Evolutionary conservation across 1,284 basidiomycete species (phyloP).

Genomic region (Sanghuangporus sanghuang): DNA sequence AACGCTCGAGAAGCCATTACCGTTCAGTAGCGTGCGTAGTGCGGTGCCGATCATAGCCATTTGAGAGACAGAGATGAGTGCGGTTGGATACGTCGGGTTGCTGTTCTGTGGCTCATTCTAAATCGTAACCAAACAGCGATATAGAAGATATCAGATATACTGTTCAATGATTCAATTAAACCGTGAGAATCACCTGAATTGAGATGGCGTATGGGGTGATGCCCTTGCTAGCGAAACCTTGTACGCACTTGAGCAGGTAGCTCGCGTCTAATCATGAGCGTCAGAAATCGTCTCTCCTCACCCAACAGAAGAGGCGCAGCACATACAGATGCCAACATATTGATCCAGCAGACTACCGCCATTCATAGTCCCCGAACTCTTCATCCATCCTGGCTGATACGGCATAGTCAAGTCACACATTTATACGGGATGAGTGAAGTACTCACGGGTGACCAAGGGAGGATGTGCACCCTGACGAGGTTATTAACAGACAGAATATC

Average conservation of each 20-base stretch:
- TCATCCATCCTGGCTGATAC: constrained; percentile 52
- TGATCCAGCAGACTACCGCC: constrained; percentile 39
- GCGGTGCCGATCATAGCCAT: constrained; percentile 42
- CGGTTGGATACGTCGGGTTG: constrained; percentile 49
- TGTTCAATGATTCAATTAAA: not conserved
- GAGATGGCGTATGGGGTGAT: constrained; percentile 45
- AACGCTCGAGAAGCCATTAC: constrained; percentile 40
- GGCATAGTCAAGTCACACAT: not conserved
- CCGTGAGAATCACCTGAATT: constrained; percentile 31
- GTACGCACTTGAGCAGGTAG: constrained; percentile 49
- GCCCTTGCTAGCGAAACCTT: constrained; percentile 45
- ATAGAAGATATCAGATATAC: not conserved
- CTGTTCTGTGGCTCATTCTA: constrained; percentile 48
- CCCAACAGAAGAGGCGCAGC: not conserved
- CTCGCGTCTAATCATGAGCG: constrained; percentile 36
- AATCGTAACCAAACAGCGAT: not conserved
- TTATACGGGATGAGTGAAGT: not conserved
- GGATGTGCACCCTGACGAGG: constrained; percentile 36
- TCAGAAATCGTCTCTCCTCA: not conserved
- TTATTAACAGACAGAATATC: constrained; percentile 45
- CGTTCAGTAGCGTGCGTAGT: constrained; percentile 42
- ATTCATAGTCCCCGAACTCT: constrained; percentile 41
- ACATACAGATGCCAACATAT: constrained; percentile 32
- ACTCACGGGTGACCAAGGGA: constrained; percentile 53
- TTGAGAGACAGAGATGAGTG: constrained; percentile 34